Evolutionary conservation across 495 filamentous ascomycete genomes (phyloP).

Genomic region (Penicillium nucicola): DNA sequence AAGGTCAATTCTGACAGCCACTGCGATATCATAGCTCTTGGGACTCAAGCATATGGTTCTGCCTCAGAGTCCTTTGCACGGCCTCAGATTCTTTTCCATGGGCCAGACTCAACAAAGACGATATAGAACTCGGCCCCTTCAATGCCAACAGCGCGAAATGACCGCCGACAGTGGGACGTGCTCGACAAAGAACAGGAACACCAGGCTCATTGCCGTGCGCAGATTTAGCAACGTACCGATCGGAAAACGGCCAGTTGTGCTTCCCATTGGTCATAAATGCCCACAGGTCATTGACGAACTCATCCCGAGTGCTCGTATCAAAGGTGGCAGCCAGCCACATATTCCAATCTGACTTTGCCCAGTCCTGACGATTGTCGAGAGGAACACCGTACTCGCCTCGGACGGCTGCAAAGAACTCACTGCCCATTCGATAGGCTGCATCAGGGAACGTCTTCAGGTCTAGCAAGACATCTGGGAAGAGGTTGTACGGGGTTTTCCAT

Average conservation of each 20-base stretch:
- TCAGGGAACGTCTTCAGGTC: constrained; percentile 37
- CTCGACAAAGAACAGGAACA: constrained; percentile 41
- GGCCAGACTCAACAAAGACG: constrained; percentile 10
- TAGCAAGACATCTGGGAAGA: constrained; percentile 46
- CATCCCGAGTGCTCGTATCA: constrained; percentile 22
- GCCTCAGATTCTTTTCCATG: neutral
- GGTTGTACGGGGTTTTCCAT: constrained; percentile 45
- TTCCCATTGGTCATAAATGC: constrained; percentile 46
- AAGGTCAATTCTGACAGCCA: no score
- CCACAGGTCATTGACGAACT: constrained; percentile 43
- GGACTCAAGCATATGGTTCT: neutral
- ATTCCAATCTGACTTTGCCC: constrained; percentile 52
- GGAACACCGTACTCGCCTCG: constrained; percentile 42
- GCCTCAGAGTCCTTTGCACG: neutral
- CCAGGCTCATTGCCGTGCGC: constrained; percentile 34
- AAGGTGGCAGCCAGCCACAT: constrained; percentile 44
- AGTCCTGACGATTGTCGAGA: constrained; percentile 41
- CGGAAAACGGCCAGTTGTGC: constrained; percentile 48
- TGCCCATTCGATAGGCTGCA: constrained; percentile 36
- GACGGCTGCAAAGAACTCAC: constrained; percentile 35
- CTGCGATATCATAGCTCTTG: constrained; percentile 12
- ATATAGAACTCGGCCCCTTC: constrained; percentile 29
- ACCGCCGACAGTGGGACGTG: constrained; percentile 54
- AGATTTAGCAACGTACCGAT: constrained; percentile 40
- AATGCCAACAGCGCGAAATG: constrained; percentile 53